phyloP scores from a whole-genome alignment of 2,329 filamentous ascomycete genomes.

The Fusarium pseudoanthophilum region DNA sequence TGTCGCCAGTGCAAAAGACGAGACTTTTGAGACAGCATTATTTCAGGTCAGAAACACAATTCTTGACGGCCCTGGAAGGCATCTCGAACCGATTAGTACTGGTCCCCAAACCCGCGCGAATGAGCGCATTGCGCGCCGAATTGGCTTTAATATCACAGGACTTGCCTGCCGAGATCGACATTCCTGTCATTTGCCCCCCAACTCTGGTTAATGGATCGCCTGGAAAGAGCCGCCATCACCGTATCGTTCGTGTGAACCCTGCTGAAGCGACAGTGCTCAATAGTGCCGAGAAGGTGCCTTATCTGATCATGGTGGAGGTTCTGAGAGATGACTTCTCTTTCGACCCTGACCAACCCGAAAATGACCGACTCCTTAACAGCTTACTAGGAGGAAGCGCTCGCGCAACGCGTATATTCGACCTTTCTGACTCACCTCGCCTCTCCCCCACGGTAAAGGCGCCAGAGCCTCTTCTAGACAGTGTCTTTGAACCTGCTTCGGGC shows the following conservation, averaged over 20 bases:
- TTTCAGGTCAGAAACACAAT: conserved; percentile 83
- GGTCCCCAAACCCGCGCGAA: conserved; percentile 82
- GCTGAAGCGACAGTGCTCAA: conserved; percentile 87
- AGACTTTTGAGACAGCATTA: conserved; percentile 82
- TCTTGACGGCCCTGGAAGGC: conserved; percentile 81
- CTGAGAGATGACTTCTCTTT: conserved; percentile 85
- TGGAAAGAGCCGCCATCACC: conserved; percentile 80
- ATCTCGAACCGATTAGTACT: conserved; percentile 87
- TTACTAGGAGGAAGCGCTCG: conserved; percentile 67
- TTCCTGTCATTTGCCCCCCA: conserved; percentile 83
- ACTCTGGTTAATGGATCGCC: conserved; percentile 78
- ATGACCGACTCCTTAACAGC: conserved; percentile 70
- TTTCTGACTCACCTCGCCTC: conserved; percentile 71
- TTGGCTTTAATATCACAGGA: conserved; percentile 84
- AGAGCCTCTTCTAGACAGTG: conserved; percentile 71
- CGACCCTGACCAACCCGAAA: conserved; percentile 78
- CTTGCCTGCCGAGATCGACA: conserved; percentile 83
- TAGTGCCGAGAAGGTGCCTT: conserved; percentile 87
- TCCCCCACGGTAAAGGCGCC: conserved; percentile 53
- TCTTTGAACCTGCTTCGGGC: conserved; percentile 84
- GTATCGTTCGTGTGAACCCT: conserved; percentile 84
- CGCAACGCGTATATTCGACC: conserved; percentile 72
- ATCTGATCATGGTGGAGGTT: conserved; percentile 86
- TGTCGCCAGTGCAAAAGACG: conserved; percentile 75
- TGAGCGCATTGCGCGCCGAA: conserved; percentile 84